Evolutionary conservation across 805 yeast genomes (phyloP).

Genomic region (Pichia nanzhaoensis): DNA sequence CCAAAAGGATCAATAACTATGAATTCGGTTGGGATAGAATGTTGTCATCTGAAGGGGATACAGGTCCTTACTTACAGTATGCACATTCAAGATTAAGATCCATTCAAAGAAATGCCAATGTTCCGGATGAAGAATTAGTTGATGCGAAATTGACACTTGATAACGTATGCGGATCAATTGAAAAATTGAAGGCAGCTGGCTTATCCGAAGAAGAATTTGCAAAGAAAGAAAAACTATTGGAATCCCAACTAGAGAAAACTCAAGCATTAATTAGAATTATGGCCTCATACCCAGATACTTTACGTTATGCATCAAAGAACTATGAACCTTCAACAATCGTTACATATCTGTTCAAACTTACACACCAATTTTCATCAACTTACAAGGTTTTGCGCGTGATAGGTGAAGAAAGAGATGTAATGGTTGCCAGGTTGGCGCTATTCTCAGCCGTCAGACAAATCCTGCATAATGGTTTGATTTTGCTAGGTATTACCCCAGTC

Average conservation of each 20-base stretch:
- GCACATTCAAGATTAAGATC: conserved; percentile 97
- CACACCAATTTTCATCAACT: conserved; percentile 94
- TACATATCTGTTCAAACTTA: conserved; percentile 83
- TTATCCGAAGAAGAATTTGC: conserved; percentile 25
- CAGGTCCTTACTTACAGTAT: conserved; percentile 97
- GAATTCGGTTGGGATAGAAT: conserved; percentile 97
- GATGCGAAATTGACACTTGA: conserved; percentile 28
- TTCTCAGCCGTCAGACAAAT: conserved; percentile 88
- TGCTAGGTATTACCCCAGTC: conserved; percentile 95
- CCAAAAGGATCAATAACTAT: conserved; percentile 93
- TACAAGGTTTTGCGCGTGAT: conserved; percentile 95
- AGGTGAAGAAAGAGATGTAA: conserved; percentile 83
- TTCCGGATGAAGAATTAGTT: conserved; percentile 29
- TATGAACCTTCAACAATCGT: conserved; percentile 92
- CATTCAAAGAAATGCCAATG: conserved; percentile 76
- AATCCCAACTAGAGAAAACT: conserved; percentile 27
- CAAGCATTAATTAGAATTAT: conserved; percentile 64
- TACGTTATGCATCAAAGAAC: conserved; percentile 75
- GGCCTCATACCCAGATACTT: conserved; percentile 86
- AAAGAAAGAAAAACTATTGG: conserved; percentile 27
- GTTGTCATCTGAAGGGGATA: conserved; percentile 97
- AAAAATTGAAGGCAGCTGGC: conserved; percentile 17
- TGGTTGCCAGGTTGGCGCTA: conserved; percentile 86
- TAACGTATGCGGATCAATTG: conserved; percentile 26
- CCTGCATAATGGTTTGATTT: conserved; percentile 78